A percentile compares a stretch with the other conserved stretches of the same genome.
Conservation (phyloP, 306 rosid genomes). For the Ammopiptanthus mongolicus region DNA sequence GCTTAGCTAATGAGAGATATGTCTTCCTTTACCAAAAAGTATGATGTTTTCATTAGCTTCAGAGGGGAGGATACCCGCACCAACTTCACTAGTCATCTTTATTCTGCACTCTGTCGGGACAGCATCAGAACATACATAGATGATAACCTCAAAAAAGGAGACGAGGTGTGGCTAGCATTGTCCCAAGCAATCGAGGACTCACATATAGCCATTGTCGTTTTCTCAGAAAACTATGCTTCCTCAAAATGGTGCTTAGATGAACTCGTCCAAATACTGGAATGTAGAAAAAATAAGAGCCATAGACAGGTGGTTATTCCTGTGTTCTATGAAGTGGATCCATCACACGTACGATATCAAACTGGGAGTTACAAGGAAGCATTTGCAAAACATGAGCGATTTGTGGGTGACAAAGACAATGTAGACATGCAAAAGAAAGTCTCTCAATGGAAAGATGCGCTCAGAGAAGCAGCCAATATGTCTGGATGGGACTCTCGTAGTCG, state of each 20-base stretch:
- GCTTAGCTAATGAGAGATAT: neutral
- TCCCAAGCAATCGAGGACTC: neutral
- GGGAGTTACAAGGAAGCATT: slow-evolving; percentile 3
- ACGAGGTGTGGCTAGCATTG: neutral
- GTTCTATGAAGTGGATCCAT: slow-evolving; percentile 12
- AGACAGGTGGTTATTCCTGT: slow-evolving; percentile 6
- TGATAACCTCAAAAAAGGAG: neutral
- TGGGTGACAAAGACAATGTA: neutral
- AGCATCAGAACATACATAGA: neutral
- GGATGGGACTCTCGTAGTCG: neutral
- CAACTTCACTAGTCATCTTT: neutral
- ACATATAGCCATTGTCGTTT: neutral
- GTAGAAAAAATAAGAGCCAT: neutral
- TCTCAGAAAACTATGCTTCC: neutral
- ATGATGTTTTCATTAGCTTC: neutral
- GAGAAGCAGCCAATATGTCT: neutral
- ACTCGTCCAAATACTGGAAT: neutral
- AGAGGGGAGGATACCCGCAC: neutral
- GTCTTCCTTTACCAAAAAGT: neutral
- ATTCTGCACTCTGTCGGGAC: neutral
- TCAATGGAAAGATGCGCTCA: neutral
- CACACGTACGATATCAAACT: neutral
- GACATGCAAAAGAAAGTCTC: neutral
- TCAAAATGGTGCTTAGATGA: neutral
- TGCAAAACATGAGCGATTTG: neutral